Base-by-base conservation (phyloP, 176 grass and related monocot genomes). In the Otatea glauca region DNA sequence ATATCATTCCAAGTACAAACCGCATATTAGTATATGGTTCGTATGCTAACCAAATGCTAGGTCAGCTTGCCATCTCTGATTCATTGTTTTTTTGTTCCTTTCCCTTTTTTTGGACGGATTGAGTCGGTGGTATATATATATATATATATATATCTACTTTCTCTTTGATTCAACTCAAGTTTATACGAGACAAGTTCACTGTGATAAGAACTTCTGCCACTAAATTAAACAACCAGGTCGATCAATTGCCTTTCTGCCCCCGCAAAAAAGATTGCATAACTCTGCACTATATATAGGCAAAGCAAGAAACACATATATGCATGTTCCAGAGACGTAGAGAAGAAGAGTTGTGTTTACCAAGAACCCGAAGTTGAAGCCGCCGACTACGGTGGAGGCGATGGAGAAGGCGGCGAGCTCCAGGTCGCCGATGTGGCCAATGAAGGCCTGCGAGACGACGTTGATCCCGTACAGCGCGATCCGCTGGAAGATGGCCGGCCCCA, bases 331-430 rank as follows among this genome's bases (percentile, higher is more conserved):
- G 55, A 9, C 55, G 21, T 9, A 4, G 17, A 56, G 17, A 7
- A 47, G 18, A 34, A 53, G 9, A 6, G 24, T 1, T 27, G 25
- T 18, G 45, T 23, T 32, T 83, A 91, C 93, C 90, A 96, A 23
- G 77, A 96, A 75, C 0, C 93, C 93, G 34, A 92, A 95, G 79
- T 76, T 88, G 82, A 95, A 88, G 6, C 88, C 88, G 16, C 75
- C 50, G 70, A 95, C 75, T 63, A 95, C 85, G 37, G 59, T 88
- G 74, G 70, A 34, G 35, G 87, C 87, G 68, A 95, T 88, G 81
- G 90, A 90, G 78, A 92, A 70, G 69, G 93, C 68, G 25, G 90
- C 93, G 55, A 95, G 90, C 85, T 93, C 88, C 72, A 93, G 84
- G 79, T 90, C 88, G 21, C 90, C 87, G 37, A 92, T n/a, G 79